Base-by-base conservation (phyloP, 331 rosid species). In the Spiraea crenata region DNA sequence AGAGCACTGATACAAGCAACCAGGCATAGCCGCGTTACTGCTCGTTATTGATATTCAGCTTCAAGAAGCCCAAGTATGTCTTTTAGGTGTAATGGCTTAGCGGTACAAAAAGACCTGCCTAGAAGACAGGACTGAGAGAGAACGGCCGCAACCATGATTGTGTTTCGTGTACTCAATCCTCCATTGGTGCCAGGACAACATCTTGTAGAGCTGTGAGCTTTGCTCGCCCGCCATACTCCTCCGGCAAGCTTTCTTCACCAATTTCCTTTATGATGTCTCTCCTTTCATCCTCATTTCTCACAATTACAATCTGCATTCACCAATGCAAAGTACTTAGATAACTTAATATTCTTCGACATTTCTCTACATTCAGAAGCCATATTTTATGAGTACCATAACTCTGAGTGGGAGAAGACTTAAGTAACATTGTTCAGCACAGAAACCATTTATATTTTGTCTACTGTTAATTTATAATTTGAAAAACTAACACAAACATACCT, bases 171-270 rank as follows among this genome's bases (percentile, higher is more conserved):
- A 70, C 59, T 81, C 79, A 88, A 66, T 76, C 81, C 47, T 76
- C 76, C 46, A 65, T 5, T 3, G 84, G 70, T 38, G 73, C 54
- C 60, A 80, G 65, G 58, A 58, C 65, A 77, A 77, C 89, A 69
- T 91, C 92, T 83, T 91, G 96, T 14, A 95, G 9, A 7, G 87
- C 71, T 60, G 69, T 76, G 66, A 76, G 79, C 83, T 85, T 88
- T 76, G 96, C 90, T 79, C 42, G 74, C 67, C 99, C 99, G 10
- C 99, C 98, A 65, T 91, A 89, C 69, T 82, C 92, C 77, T 73
- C 87, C n/a, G 99, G 98, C 76, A 95, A 73, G 67, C 63, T 71
- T 13, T 91, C 97, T 83, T 87, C 98, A 9, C 99, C 98, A 25
- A 91, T 76, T 67, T 86, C 89, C 71, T 72, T 69, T 47, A 86